Conservation (phyloP, 352 stramenopile species). For the Phytophthora lateralis region DNA sequence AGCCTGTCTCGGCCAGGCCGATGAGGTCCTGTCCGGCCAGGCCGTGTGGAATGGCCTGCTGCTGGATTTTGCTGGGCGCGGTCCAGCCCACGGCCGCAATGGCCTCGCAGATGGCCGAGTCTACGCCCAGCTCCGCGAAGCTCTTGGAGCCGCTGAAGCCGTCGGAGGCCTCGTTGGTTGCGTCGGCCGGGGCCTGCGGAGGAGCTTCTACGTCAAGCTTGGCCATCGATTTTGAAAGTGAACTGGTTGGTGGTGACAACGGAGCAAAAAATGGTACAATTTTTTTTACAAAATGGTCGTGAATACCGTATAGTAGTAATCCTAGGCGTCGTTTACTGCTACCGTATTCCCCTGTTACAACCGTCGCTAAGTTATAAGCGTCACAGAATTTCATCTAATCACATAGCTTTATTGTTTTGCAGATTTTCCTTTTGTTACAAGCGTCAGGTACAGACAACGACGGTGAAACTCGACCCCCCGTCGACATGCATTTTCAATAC, state of each 20-base stretch:
- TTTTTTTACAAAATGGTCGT: too few species aligned
- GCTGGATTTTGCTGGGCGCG: constrained; percentile 95
- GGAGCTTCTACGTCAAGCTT: background rate
- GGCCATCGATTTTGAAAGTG: constrained; percentile 3
- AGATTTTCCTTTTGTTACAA: too few species aligned
- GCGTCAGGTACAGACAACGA: too few species aligned
- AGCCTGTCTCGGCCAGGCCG: constrained; percentile 95
- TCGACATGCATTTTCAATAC: too few species aligned
- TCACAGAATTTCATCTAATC: too few species aligned
- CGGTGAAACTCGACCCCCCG: too few species aligned
- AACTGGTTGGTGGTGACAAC: constrained; percentile 1
- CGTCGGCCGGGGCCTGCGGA: constrained; percentile 25
- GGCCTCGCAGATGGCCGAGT: constrained; percentile 91
- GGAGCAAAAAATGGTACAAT: too few species aligned
- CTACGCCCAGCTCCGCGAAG: constrained; percentile 93
- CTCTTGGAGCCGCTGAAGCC: constrained; percentile 75
- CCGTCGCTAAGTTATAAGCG: too few species aligned
- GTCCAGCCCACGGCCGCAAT: constrained; percentile 94
- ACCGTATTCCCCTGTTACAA: too few species aligned
- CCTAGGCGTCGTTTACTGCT: too few species aligned
- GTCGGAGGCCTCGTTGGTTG: constrained; percentile 31
- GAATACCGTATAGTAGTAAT: too few species aligned
- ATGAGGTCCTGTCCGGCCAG: constrained; percentile 97
- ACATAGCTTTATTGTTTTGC: too few species aligned
- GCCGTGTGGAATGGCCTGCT: constrained; percentile 91